These are phyloP conservation scores for Adansonia madagascariensis DNA, from an alignment of 441 rosid genomes.

Conservation along the genomic window DNA sequence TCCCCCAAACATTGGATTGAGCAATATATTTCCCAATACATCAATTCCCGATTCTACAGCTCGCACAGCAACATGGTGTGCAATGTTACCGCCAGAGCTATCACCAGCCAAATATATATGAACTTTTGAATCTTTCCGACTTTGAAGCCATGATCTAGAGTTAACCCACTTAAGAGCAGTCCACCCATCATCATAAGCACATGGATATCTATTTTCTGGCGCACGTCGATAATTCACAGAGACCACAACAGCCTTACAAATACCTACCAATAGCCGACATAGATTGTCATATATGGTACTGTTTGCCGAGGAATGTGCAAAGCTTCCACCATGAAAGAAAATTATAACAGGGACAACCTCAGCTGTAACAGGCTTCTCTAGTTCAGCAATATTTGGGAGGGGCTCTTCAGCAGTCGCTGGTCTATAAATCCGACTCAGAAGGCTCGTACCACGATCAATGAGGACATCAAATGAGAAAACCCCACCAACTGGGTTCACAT, in stretches of 20 bases:
- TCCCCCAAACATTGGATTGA: conserved; percentile 76
- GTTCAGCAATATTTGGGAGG: conserved; percentile 41
- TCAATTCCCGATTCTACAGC: conserved; percentile 55
- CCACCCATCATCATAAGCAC: conserved; percentile 80
- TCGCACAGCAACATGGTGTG: conserved; percentile 57
- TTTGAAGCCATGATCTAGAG: conserved; percentile 64
- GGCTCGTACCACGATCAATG: conserved; percentile 47
- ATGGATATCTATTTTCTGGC: conserved; percentile 62
- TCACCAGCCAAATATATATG: conserved; percentile 69
- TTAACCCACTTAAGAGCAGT: conserved; percentile 59
- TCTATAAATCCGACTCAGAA: conserved; percentile 54
- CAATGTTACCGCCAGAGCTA: conserved; percentile 75
- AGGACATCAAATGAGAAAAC: conserved; percentile 62
- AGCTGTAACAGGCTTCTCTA: conserved; percentile 52
- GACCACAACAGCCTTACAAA: conserved; percentile 58
- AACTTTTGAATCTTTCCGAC: conserved; percentile 58
- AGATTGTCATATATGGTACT: conserved; percentile 64
- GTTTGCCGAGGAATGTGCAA: conserved; percentile 68
- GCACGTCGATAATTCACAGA: conserved; percentile 71
- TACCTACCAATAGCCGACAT: conserved; percentile 59
- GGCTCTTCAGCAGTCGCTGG: conserved; percentile 43
- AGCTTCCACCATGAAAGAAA: conserved; percentile 78
- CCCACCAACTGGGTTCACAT: conserved; percentile 55
- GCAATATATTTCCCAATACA: conserved; percentile 56
- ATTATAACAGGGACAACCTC: conserved; percentile 61